Base-by-base conservation (phyloP, 2,329 filamentous ascomycete genomes). In the Pezicula neosporulosa region DNA sequence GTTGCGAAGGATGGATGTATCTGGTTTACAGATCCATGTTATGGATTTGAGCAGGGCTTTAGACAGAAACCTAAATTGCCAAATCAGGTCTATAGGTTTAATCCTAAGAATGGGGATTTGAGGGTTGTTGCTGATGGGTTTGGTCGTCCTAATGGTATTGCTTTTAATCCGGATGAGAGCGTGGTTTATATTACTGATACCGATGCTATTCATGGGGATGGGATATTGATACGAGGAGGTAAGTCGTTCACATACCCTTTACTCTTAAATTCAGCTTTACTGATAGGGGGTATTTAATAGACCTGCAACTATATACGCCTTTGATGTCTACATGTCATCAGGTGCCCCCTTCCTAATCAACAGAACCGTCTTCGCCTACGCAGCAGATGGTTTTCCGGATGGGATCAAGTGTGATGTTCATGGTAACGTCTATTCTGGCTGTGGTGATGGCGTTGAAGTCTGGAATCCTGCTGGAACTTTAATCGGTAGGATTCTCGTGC, bases 381-480 rank as follows among this genome's bases (percentile, higher is more conserved):
- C 73, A 1, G 68, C 72, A 33, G 64, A 65, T 0, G 77, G 77
- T 0, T 68, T 74, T 6, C 77, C 80, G 0, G 68, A 59, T 53
- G 69, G 66, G 27, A 68, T 82, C 39, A 78, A 82, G 53, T 73
- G 72, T 51, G 80, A 83, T 56, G 66, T 70, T 7, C 66, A 74
- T 12, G 81, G 81, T 1, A 80, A 83, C 47, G 72, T 85, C 3
- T 85, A 75, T 56, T 67, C 71, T 37, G 75, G 72, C 0, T 76
- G 73, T 50, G 70, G 68, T 3, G 76, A 76, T 50, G 77, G 77
- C 10, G 64, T 80, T n/a, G 74, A 77, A 53, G 68, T 80, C 2
- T 80, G 72, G 70, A 74, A 66, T 43, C 53, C 69, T 1, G 70
- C 66, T 3, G 76, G 76, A 4, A 65, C 65, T 19, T 64, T 76